Conservation (phyloP, 169 alveolate species). For the Cryptosporidium ubiquitum region DNA sequence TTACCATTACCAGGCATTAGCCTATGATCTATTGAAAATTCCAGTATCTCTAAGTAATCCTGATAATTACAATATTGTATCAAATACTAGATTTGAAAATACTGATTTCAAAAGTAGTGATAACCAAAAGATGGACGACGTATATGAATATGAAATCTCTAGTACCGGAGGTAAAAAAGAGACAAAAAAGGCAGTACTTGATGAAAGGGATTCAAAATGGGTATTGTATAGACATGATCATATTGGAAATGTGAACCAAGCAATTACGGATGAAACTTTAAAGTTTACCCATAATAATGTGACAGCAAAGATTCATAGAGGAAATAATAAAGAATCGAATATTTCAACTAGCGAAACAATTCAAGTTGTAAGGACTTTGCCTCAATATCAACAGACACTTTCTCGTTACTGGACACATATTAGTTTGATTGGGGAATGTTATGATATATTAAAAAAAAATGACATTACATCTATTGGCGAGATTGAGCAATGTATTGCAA, state of each 20-base stretch:
- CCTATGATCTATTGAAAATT: slow-evolving; percentile 81
- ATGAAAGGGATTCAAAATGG: slow-evolving; percentile 84
- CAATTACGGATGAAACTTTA: slow-evolving; percentile 81
- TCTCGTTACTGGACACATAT: slow-evolving; percentile 86
- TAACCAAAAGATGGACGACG: slow-evolving; percentile 27
- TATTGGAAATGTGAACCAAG: slow-evolving; percentile 83
- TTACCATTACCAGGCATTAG: slow-evolving; percentile 85
- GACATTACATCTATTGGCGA: slow-evolving; percentile 78
- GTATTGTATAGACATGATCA: slow-evolving; percentile 82
- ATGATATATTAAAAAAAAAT: slow-evolving; percentile 76
- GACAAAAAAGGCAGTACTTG: slow-evolving; percentile 74
- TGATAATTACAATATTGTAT: background rate
- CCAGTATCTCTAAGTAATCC: slow-evolving; percentile 39
- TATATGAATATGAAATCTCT: slow-evolving; percentile 73
- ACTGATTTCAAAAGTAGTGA: background rate
- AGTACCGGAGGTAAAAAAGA: slow-evolving; percentile 78
- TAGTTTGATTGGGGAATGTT: slow-evolving; percentile 80
- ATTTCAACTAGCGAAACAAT: slow-evolving; percentile 76
- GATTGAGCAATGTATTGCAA: slow-evolving; percentile 83
- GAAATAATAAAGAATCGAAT: slow-evolving; percentile 33
- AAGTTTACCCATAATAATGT: slow-evolving; percentile 79
- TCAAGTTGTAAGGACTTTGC: slow-evolving; percentile 81
- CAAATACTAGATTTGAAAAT: background rate
- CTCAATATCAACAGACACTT: slow-evolving; percentile 82
- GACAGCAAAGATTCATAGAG: slow-evolving; percentile 74